Percentiles rank a stretch among this genome's conserved stretches.
These are phyloP conservation scores for Mallotus japonicus DNA, from an alignment of 441 rosid genomes.

Conservation along the genomic window DNA sequence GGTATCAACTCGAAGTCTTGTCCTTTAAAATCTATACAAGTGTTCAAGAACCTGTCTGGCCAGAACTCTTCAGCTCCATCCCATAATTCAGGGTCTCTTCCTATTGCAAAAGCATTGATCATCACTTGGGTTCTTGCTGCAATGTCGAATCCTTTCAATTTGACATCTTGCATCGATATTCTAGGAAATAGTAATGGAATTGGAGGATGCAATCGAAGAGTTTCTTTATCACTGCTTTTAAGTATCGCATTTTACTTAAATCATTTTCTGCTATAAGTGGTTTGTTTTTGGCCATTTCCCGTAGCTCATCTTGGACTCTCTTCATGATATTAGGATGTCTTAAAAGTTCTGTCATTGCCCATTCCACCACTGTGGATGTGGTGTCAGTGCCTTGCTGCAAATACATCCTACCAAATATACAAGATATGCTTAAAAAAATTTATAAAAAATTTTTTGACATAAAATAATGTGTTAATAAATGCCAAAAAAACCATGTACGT, in stretches of 20 bases:
- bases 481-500: too few relatives aligned
- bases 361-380: constrained; percentile 33
- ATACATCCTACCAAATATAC: constrained; percentile 30
- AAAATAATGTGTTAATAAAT: too few relatives aligned
- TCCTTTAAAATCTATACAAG: constrained; percentile 32
- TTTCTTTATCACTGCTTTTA: constrained; percentile 49
- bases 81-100: constrained; percentile 45
- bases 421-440: too few relatives aligned
- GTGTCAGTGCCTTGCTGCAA: constrained; percentile 46
- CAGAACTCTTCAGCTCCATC: constrained; percentile 38
- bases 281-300: constrained; percentile 19
- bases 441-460: too few relatives aligned
- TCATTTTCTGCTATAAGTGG: constrained; percentile 30
- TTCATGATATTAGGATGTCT: constrained; percentile 36
- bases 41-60: constrained; percentile 48
- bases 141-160: constrained; percentile 34
- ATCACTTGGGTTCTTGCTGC: constrained; percentile 37
- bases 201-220: constrained; percentile 49
- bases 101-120: constrained; percentile 47
- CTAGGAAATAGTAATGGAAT: constrained; percentile 42
- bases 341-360: constrained; percentile 46
- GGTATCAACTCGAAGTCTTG: constrained; percentile 37
- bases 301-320: constrained; percentile 32
- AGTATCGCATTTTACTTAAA: constrained; percentile 25
- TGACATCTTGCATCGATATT: constrained; percentile 34